Conservation (phyloP, 768 basidiomycete species). For the Hypholoma fasciculare region DNA sequence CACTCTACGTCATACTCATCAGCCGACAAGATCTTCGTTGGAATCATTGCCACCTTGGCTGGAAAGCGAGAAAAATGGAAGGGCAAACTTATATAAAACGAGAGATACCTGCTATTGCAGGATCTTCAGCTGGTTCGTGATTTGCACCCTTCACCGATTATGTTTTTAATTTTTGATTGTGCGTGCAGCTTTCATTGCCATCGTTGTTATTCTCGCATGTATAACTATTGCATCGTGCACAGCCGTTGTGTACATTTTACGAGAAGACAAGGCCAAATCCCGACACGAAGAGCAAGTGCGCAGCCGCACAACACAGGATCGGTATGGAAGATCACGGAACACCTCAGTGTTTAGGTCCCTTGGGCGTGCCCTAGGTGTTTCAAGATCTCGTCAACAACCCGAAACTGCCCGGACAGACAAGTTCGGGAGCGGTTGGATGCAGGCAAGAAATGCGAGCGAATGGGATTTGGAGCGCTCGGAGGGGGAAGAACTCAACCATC, state of each 20-base stretch:
- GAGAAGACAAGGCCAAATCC: conserved; percentile 39
- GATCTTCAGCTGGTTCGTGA: conserved; percentile 48
- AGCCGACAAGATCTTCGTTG: not conserved
- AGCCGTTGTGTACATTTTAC: conserved; percentile 58
- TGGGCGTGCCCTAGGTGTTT: conserved; percentile 7
- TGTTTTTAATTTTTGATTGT: not conserved
- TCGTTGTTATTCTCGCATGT: conserved; percentile 54
- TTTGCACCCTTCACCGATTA: not conserved
- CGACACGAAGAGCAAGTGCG: not conserved
- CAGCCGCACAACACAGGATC: not conserved
- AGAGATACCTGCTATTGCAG: conserved; percentile 47
- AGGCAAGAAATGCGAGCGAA: conserved; percentile 47
- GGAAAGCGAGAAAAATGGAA: not conserved
- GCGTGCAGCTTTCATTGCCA: conserved; percentile 53
- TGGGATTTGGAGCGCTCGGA: conserved; percentile 33
- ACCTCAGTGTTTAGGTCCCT: conserved; percentile 14
- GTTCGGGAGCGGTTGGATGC: conserved; percentile 44
- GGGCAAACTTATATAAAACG: conserved; percentile 18
- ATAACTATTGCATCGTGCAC: conserved; percentile 54
- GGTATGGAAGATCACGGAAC: not conserved
- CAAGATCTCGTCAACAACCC: conserved; percentile 1
- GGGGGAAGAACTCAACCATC: conserved; percentile 11
- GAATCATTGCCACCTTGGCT: not conserved
- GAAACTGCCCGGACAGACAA: conserved; percentile 9
- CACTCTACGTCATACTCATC: not conserved